A percentile compares a stretch with the other conserved stretches of the same genome.
Conservation (phyloP, 495 filamentous ascomycete species). For the Talaromyces nanjingensis region DNA sequence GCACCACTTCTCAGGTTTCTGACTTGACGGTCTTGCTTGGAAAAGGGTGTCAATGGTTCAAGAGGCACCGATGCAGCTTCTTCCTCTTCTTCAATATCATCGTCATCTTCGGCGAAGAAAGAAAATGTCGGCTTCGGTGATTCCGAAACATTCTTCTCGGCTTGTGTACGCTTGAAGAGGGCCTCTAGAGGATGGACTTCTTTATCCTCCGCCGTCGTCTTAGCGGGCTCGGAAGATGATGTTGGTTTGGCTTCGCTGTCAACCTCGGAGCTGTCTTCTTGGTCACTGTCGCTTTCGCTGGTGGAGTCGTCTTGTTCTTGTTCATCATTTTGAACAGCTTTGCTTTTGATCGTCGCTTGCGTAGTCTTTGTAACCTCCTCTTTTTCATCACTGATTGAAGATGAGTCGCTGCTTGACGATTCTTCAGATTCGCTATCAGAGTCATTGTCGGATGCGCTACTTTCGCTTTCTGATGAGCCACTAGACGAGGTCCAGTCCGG, state of each 20-base stretch:
- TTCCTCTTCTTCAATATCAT: slow-evolving; percentile 43
- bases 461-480: slow-evolving; percentile 31
- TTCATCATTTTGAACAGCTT: not conserved
- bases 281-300: not conserved
- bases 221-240: not conserved
- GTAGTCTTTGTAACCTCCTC: not conserved
- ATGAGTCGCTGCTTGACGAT: slow-evolving; percentile 16
- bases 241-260: not conserved
- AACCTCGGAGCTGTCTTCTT: not conserved
- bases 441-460: slow-evolving; percentile 13
- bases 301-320: not conserved
- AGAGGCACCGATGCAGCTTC: slow-evolving; percentile 16
- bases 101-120: slow-evolving; percentile 48
- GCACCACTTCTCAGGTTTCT: slow-evolving; percentile 75
- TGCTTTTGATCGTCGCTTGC: not conserved
- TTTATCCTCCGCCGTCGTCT: slow-evolving; percentile 14
- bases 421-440: slow-evolving; percentile 13
- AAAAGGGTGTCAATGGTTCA: slow-evolving; percentile 73
- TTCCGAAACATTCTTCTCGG: slow-evolving; percentile 29
- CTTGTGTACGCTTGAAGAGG: slow-evolving; percentile 68
- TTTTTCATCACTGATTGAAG: not conserved
- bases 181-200: slow-evolving; percentile 83
- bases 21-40: slow-evolving; percentile 65
- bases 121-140: slow-evolving; percentile 49
- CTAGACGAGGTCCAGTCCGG: slow-evolving; percentile 39